A percentile compares a stretch with the other conserved stretches of the same genome.
These are phyloP conservation scores for Zychaea mexicana DNA, from an alignment of 371 early-diverging fungal species.

Conservation along the genomic window DNA sequence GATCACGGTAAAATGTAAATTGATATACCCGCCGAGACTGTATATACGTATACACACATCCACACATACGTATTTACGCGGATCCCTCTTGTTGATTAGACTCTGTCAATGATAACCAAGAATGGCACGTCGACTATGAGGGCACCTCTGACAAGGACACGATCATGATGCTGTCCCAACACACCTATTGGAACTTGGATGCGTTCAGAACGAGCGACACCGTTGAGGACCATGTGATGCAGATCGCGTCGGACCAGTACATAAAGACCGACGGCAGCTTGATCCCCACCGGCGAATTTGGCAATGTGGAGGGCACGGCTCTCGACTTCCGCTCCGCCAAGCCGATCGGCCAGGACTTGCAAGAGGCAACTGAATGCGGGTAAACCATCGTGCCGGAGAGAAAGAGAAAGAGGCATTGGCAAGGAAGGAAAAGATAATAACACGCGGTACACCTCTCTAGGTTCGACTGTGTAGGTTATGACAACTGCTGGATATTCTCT, in stretches of 20 bases:
- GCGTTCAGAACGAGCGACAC: conserved; percentile 23
- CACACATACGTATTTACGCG: no score
- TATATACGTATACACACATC: no score
- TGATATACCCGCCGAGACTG: no score
- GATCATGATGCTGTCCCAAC: conserved; percentile 24
- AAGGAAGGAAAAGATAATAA: no score
- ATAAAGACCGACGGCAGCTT: conserved; percentile 15
- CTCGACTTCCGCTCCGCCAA: conserved; percentile 23
- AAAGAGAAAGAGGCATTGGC: no score
- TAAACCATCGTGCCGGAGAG: no score
- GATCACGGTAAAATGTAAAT: conserved; percentile 19
- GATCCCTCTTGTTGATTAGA: no score
- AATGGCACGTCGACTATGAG: conserved; percentile 24
- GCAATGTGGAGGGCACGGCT: conserved; percentile 14
- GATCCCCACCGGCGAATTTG: conserved; percentile 23
- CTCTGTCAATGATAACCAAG: conserved; percentile 18
- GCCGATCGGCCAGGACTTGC: conserved; percentile 21
- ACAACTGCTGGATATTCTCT: conserved; percentile 34
- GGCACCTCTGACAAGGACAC: conserved; percentile 18
- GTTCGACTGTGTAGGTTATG: conserved; percentile 24
- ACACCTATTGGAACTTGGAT: conserved; percentile 25
- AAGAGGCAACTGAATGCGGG: conserved; percentile 21
- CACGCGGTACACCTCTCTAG: no score
- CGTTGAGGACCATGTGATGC: conserved; percentile 23
- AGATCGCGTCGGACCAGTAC: conserved; percentile 23